Conservation (phyloP, 352 stramenopile genomes). For the Phytophthora agathidicida region DNA sequence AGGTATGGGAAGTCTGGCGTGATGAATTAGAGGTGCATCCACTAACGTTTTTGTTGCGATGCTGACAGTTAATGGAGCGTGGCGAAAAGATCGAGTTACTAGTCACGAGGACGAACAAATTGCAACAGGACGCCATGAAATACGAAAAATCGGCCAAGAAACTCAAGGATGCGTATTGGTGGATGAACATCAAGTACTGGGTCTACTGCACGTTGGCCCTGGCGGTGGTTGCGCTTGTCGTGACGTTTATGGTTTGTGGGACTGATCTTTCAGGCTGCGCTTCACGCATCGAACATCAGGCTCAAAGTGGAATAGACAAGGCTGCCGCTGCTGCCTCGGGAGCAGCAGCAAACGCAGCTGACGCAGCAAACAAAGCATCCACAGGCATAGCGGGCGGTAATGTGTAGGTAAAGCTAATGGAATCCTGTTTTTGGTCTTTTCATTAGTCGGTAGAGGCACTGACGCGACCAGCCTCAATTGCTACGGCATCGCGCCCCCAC, state of each 20-base stretch:
- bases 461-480: slow-evolving; percentile 12
- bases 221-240: slow-evolving; percentile 60
- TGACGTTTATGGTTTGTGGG: slow-evolving; percentile 78
- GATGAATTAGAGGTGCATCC: not conserved
- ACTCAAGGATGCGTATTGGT: slow-evolving; percentile 92
- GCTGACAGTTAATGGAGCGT: slow-evolving; percentile 91
- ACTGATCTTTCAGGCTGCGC: slow-evolving; percentile 70
- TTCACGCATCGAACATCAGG: slow-evolving; percentile 45
- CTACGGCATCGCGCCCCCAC: not conserved
- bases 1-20: slow-evolving; percentile 35
- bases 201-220: slow-evolving; percentile 62
- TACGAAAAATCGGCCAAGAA: slow-evolving; percentile 95
- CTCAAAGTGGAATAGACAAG: slow-evolving; percentile 41
- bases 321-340: slow-evolving; percentile 14
- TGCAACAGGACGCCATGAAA: slow-evolving; percentile 97
- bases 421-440: slow-evolving; percentile 27
- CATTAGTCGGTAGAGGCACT: slow-evolving; percentile 20
- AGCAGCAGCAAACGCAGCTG: slow-evolving; percentile 17
- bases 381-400: slow-evolving; percentile 31
- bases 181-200: slow-evolving; percentile 87
- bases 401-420: slow-evolving; percentile 26
- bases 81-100: slow-evolving; percentile 98
- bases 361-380: slow-evolving; percentile 26
- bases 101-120: slow-evolving; percentile 87
- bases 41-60: not conserved